phyloP scores from a whole-genome alignment of 2,329 filamentous ascomycete species.

The Zymoseptoria crescenta region DNA sequence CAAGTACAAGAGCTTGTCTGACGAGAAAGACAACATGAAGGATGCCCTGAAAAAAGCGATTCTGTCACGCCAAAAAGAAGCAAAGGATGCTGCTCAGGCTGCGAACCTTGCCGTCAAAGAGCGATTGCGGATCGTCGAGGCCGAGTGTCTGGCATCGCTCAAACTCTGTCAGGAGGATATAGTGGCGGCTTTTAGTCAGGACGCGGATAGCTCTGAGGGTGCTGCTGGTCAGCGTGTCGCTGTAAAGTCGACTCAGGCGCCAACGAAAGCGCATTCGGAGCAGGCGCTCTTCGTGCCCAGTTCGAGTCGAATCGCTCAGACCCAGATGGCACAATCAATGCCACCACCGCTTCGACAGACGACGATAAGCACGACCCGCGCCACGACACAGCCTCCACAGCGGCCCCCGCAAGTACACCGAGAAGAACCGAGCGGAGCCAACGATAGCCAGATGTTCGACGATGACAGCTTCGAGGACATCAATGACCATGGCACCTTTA shows the following conservation, averaged over 20 bases:
- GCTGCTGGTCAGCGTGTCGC: conserved; percentile 13
- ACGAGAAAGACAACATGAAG: conserved; percentile 18
- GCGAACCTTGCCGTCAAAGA: conserved; percentile 21
- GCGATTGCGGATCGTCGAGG: conserved; percentile 19
- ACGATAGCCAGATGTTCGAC: conserved; percentile 8
- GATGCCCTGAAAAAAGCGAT: conserved; percentile 18
- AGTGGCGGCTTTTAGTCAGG: conserved; percentile 8
- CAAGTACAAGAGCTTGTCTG: conserved; percentile 14
- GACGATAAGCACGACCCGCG: conserved; percentile 1
- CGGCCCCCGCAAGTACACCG: background rate
- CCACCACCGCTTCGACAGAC: conserved; percentile 3
- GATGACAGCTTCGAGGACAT: conserved; percentile 18
- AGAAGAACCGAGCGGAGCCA: background rate
- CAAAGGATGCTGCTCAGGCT: conserved; percentile 14
- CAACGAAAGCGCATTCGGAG: background rate
- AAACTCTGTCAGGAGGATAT: conserved; percentile 19
- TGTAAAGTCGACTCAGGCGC: conserved; percentile 25
- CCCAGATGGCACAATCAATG: conserved; percentile 20
- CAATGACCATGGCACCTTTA: conserved; percentile 20
- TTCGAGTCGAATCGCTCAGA: conserved; percentile 28
- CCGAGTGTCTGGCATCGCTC: conserved; percentile 18
- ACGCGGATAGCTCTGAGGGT: background rate
- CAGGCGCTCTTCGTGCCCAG: conserved; percentile 12
- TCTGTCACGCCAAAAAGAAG: conserved; percentile 11
- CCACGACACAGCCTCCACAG: conserved; percentile 2